phyloP scores from a whole-genome alignment of 495 filamentous ascomycete genomes.

The Penicillium nucicola region DNA sequence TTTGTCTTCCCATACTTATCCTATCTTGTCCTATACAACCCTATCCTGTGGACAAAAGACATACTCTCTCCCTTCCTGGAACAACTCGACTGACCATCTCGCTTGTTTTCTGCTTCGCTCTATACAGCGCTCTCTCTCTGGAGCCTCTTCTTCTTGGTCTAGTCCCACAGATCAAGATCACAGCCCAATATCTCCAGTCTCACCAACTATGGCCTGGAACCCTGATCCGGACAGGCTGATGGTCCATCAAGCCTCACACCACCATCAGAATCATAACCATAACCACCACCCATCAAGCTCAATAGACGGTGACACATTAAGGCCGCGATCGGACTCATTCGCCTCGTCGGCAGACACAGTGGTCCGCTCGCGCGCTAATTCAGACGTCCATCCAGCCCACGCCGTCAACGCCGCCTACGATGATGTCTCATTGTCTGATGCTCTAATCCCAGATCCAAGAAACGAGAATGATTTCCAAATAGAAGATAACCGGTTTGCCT shows the following conservation, averaged over 20 bases:
- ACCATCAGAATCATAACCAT: constrained; percentile 18
- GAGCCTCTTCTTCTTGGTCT: constrained; percentile 18
- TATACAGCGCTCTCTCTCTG: constrained; percentile 19
- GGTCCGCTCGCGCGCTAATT: constrained; percentile 41
- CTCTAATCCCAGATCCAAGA: constrained; percentile 64
- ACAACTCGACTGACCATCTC: background rate
- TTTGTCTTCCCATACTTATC: constrained; percentile 7
- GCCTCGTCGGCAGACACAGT: constrained; percentile 40
- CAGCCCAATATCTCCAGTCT: constrained; percentile 22
- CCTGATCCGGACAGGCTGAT: constrained; percentile 24
- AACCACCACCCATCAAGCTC: constrained; percentile 33
- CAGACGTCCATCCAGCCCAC: constrained; percentile 28
- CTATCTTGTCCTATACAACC: background rate
- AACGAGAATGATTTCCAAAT: constrained; percentile 63
- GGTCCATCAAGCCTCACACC: constrained; percentile 32
- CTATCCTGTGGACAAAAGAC: background rate
- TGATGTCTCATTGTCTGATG: constrained; percentile 46
- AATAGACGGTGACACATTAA: constrained; percentile 49
- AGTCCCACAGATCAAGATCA: constrained; percentile 22
- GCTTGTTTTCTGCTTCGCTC: background rate
- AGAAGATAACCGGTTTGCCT: constrained; percentile 67
- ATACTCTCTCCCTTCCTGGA: background rate
- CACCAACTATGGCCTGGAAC: constrained; percentile 28
- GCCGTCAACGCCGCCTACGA: constrained; percentile 35
- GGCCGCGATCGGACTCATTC: constrained; percentile 46